Evolutionary conservation across 176 grass and related monocot species (phyloP).

Genomic region (Puya raimondii): DNA sequence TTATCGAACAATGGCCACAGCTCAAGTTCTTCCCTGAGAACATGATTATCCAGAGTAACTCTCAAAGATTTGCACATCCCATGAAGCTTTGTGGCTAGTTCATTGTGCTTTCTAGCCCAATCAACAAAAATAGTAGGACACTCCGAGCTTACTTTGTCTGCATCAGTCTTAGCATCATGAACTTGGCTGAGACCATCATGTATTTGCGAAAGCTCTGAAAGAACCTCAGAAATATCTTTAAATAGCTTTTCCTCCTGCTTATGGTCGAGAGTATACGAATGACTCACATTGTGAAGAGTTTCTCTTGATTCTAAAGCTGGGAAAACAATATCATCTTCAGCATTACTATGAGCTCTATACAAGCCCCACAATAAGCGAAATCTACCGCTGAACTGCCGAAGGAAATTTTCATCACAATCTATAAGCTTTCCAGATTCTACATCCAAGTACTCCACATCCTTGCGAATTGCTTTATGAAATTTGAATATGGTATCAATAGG

Average conservation of each 20-base stretch:
- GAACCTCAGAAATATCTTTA: conserved; percentile 50
- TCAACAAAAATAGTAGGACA: conserved; percentile 29
- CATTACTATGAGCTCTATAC: conserved; percentile 90
- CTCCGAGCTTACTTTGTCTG: conserved; percentile 8
- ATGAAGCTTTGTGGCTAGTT: conserved; percentile 76
- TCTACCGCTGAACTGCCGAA: conserved; percentile 64
- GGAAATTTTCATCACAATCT: conserved; percentile 47
- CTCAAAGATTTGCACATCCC: conserved; percentile 79
- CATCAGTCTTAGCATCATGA: neutral
- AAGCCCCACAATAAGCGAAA: conserved; percentile 87
- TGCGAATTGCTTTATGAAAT: conserved; percentile 91
- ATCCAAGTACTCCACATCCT: conserved; percentile 80
- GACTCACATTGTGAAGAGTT: conserved; percentile 74
- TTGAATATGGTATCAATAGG: conserved; percentile 93
- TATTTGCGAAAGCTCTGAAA: conserved; percentile 55
- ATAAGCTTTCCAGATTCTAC: conserved; percentile 65
- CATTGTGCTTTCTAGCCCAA: conserved; percentile 48
- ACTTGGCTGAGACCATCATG: conserved; percentile 27
- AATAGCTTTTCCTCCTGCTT: conserved; percentile 88
- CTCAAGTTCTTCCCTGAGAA: conserved; percentile 74
- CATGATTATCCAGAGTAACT: conserved; percentile 78
- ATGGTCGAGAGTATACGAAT: conserved; percentile 88
- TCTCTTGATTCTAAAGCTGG: conserved; percentile 93
- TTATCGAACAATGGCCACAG: conserved; percentile 91
- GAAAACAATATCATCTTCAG: conserved; percentile 86